Conservation (phyloP, 2,329 filamentous ascomycete species). For the Corniculantispora saksenae region DNA sequence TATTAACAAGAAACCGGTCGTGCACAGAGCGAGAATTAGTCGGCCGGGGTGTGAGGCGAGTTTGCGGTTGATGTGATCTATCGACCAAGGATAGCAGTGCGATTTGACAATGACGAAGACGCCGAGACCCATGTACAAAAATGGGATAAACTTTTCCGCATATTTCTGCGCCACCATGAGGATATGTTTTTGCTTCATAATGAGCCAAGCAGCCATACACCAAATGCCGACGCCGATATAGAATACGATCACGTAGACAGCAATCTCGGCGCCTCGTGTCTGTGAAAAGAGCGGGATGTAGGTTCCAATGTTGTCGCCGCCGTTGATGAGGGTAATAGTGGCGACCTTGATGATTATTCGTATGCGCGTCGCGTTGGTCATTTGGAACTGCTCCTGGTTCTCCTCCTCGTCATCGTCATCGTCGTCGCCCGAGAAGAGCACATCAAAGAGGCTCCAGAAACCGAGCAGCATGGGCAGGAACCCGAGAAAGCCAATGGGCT, state of each 20-base stretch:
- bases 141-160: slow-evolving; percentile 29
- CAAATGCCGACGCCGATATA: slow-evolving; percentile 35
- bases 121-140: slow-evolving; percentile 36
- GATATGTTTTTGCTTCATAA: slow-evolving; percentile 35
- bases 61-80: slow-evolving; percentile 31
- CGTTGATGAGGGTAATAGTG: slow-evolving; percentile 36
- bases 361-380: slow-evolving; percentile 18
- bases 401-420: slow-evolving; percentile 10
- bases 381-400: background rate
- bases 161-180: slow-evolving; percentile 29
- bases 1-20: slow-evolving; percentile 20
- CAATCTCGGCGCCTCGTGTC: slow-evolving; percentile 32
- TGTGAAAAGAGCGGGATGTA: slow-evolving; percentile 38
- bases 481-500: slow-evolving; percentile 39
- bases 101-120: slow-evolving; percentile 36
- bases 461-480: slow-evolving; percentile 35
- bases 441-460: slow-evolving; percentile 30
- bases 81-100: slow-evolving; percentile 35
- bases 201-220: slow-evolving; percentile 31
- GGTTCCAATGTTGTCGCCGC: slow-evolving; percentile 38
- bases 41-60: slow-evolving; percentile 16
- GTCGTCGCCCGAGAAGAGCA: slow-evolving; percentile 24
- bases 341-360: slow-evolving; percentile 32
- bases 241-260: slow-evolving; percentile 34
- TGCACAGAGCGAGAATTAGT: slow-evolving; percentile 22